phyloP scores from a whole-genome alignment of 805 yeast genomes.

The Hanseniaspora valbyensis region DNA sequence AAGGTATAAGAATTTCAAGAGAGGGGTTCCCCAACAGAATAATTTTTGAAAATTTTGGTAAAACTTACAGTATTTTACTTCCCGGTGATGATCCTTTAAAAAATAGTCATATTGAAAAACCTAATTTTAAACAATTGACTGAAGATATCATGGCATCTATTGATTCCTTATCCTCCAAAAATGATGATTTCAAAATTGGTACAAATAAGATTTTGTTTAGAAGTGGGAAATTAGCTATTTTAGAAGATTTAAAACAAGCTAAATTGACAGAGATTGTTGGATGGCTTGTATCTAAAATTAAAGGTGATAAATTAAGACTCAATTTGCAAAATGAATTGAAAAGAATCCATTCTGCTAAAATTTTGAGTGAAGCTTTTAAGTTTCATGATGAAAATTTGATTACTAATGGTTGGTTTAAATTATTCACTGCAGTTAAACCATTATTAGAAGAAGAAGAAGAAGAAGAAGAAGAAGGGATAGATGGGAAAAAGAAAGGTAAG shows the following conservation, averaged over 20 bases:
- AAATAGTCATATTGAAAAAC: slow-evolving; percentile 6
- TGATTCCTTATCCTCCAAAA: not conserved
- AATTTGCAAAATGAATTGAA: slow-evolving; percentile 39
- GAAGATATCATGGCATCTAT: not conserved
- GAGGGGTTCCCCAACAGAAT: slow-evolving; percentile 94
- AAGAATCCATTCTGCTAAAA: slow-evolving; percentile 57
- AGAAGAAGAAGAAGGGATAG: not conserved
- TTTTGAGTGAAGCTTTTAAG: slow-evolving; percentile 51
- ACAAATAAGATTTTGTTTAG: slow-evolving; percentile 87
- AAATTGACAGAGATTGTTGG: slow-evolving; percentile 46
- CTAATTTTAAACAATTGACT: slow-evolving; percentile 14
- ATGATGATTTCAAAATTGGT: slow-evolving; percentile 61
- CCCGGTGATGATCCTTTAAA: slow-evolving; percentile 33
- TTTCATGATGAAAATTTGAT: slow-evolving; percentile 36
- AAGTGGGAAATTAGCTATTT: slow-evolving; percentile 87
- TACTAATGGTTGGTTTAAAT: slow-evolving; percentile 66
- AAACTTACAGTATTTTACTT: slow-evolving; percentile 64
- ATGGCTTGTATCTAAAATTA: slow-evolving; percentile 48
- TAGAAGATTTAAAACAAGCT: slow-evolving; percentile 68
- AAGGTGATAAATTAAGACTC: slow-evolving; percentile 54
- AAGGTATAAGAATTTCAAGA: slow-evolving; percentile 93
- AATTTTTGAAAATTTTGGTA: slow-evolving; percentile 66
- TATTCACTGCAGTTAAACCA: slow-evolving; percentile 65
- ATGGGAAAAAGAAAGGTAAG: not conserved
- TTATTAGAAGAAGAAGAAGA: slow-evolving; percentile 35